These are phyloP conservation scores for Nepenthes mirabilis DNA, from an alignment of 148 eudicot genomes.

Conservation along the genomic window DNA sequence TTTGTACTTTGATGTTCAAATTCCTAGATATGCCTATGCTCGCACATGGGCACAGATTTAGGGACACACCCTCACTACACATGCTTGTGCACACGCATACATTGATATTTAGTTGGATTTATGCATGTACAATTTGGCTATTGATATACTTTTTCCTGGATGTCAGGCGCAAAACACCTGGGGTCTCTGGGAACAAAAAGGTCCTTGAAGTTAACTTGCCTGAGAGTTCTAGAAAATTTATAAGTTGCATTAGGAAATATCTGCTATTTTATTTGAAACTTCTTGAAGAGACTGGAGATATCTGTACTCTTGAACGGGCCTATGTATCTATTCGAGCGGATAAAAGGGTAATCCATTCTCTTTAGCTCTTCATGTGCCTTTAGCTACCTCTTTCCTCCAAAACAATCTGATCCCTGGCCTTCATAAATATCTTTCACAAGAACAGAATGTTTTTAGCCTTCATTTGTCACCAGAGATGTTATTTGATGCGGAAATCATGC, in stretches of 20 bases:
- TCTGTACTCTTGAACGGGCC: constrained; percentile 81
- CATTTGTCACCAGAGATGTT: neutral
- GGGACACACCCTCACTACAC: too few relatives aligned
- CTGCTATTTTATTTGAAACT: constrained; percentile 73
- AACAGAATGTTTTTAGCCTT: neutral
- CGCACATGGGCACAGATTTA: too few relatives aligned
- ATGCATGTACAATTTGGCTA: too few relatives aligned
- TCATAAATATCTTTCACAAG: neutral
- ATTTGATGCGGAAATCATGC: neutral
- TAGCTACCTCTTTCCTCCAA: neutral
- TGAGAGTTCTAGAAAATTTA: constrained; percentile 92
- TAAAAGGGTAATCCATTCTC: constrained; percentile 64
- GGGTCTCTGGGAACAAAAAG: constrained; percentile 56
- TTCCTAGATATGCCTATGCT: too few relatives aligned
- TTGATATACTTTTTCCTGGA: neutral
- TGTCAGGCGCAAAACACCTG: constrained; percentile 75
- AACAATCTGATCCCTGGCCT: neutral
- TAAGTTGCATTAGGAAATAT: constrained; percentile 90
- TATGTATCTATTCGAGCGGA: constrained; percentile 73
- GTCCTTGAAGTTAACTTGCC: constrained; percentile 86
- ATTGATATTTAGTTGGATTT: too few relatives aligned
- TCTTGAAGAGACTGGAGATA: constrained; percentile 84
- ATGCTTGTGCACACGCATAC: too few relatives aligned
- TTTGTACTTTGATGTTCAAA: too few relatives aligned
- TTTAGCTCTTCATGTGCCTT: neutral